Base-by-base conservation (phyloP, 768 basidiomycete species). In the Scleroderma bovista region DNA sequence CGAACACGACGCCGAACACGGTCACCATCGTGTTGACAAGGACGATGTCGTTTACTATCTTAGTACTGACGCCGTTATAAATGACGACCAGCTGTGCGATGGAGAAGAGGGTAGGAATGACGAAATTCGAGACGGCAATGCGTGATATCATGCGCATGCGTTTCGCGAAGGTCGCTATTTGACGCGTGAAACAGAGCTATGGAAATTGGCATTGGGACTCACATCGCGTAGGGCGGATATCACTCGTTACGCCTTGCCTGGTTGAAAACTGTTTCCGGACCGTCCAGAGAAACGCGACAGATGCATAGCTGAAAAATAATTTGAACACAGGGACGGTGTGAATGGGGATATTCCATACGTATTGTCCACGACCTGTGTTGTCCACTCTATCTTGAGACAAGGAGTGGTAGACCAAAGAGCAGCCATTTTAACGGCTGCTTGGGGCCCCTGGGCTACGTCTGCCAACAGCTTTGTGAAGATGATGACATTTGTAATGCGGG, bases 331-430 rank as follows among this genome's bases (percentile, higher is more conserved):
- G 2, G 22, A 42, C 15, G 17, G 15, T 17, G 6, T 31, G 12
- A 42, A 23, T 6, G 12, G 19, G 17, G 9, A 1, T 17, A n/a
- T 2, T 49, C 6, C 65, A 46, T 23, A 67, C 64, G 52, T 53
- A 24, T 68, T 68, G 44, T 66, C 66, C 7, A 59, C 45, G 44
- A 68, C 36, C 47, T 68, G 67, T 16, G 58, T 51, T 13, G 58
- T 57, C 65, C 67, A 65, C 37, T 66, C 67, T 2, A 68, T 63
- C 49, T 65, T 69, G 11, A 69, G 47, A 47, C 62, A 69, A 5
- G 64, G 67, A 1, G 48, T 55, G 39, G 55, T 19, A 17, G 44
- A 50, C 67, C 63, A 67, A 16, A 48, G 29, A n/a, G 50, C 2
- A 9, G 39, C 51, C n/a, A 61, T 20, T 0, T 52, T 41, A 36